Base-by-base conservation (phyloP, 2,329 filamentous ascomycete species). In the Diplodia sapinea region DNA sequence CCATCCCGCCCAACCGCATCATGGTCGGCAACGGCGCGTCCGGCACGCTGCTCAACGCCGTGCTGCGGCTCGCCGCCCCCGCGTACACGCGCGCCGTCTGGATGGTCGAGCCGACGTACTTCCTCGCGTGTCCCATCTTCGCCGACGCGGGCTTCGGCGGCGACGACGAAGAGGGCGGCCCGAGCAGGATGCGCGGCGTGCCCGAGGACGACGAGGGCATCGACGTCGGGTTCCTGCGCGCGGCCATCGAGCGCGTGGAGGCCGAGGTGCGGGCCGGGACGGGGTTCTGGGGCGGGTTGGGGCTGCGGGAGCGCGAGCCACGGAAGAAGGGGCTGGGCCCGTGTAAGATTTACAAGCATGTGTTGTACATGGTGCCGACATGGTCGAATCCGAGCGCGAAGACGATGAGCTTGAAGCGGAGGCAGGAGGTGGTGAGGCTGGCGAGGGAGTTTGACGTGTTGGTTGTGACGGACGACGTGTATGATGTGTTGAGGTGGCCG, bases 301-400 rank as follows among this genome's bases (percentile, higher is more conserved):
- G 43, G 31, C 12, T 29, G n/a, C 72, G 72, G 72, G 72, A 40
- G 71, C 78, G 67, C 79, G 82, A 73, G 83, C 84, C 79, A 73
- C 77, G 54, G 13, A 29, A 26, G 63, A 55, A 55, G 17, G 87
- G 79, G 85, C 20, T 38, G 59, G 47, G 59, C 7, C 59, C 47
- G n/a, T 38, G 88, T 49, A 96, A 96, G 74, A 86, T 92, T 65
- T 98, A 96, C 80, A 89, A 88, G 65, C 91, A 97, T 75, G 77
- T 97, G 72, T 89, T 99, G 72, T 98, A 98, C 77, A 87, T 88
- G 38, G 93, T 96, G 17, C 92, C 95, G 0, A 93, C 93, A 0
- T 96, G 94, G 77, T 88, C 91, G 59, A 98, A 98, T 74, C 95
- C 95, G 0, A 93, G 91, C 0, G 92, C 90, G 36, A 90, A 90